phyloP scores from a whole-genome alignment of 768 basidiomycete genomes.

The Trametes cingulata region DNA sequence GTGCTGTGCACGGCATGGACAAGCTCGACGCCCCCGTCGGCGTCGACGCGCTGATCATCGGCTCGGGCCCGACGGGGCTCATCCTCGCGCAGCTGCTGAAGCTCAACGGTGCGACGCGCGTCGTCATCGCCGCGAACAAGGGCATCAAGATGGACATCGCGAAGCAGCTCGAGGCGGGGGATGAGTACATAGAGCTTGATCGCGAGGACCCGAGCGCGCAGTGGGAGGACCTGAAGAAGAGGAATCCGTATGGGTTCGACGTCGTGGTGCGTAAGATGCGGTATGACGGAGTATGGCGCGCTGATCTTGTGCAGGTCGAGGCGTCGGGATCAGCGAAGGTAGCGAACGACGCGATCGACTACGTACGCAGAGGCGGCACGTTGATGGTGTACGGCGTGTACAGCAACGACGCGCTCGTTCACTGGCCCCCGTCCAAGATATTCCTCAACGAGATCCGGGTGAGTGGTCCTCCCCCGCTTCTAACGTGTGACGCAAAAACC shows the following conservation, averaged over 20 bases:
- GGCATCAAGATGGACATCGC: conserved; percentile 91
- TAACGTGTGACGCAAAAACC: background rate
- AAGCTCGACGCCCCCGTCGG: conserved; percentile 83
- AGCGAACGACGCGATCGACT: conserved; percentile 88
- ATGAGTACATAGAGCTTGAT: conserved; percentile 87
- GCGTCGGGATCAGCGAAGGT: conserved; percentile 84
- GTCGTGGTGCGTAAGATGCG: conserved; percentile 52
- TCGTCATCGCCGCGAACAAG: conserved; percentile 87
- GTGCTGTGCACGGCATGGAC: conserved; percentile 90
- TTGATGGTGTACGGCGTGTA: conserved; percentile 92
- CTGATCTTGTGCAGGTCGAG: conserved; percentile 43
- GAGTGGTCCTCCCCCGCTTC: background rate
- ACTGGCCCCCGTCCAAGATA: conserved; percentile 86
- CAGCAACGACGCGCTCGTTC: conserved; percentile 78
- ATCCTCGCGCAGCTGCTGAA: conserved; percentile 88
- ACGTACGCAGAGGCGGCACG: conserved; percentile 82
- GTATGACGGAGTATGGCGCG: background rate
- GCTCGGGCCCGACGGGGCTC: conserved; percentile 91
- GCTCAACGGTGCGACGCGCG: conserved; percentile 77
- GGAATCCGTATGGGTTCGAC: conserved; percentile 88
- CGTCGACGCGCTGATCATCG: conserved; percentile 79
- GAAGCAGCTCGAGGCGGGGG: conserved; percentile 71
- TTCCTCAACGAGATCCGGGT: conserved; percentile 71
- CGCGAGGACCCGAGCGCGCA: conserved; percentile 70
- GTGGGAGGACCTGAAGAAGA: conserved; percentile 77